Evolutionary conservation across 495 filamentous ascomycete genomes (phyloP), one percentile per base, ranked within the genome.

Genomic region (Aspergillus sclerotiicarbonarius): DNA sequence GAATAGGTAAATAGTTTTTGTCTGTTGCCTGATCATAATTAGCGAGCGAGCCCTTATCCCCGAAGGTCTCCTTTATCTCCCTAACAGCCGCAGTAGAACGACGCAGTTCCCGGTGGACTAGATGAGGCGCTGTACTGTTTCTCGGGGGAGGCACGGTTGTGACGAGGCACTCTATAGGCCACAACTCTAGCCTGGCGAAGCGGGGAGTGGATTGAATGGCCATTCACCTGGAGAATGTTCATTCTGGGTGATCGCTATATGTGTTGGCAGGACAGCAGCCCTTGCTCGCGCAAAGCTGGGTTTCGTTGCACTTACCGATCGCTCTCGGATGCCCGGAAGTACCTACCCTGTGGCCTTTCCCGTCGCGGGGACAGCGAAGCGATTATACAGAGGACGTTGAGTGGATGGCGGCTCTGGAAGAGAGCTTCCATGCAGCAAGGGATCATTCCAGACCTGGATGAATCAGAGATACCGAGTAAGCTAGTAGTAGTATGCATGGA

Each of bases 381-480:
- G 21, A 50, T 29, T 13, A 50, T 15, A 32, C 31, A 31, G 16
- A 29, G 29, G 19, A 21, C 0, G n/a, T 15, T 32, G 19, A 29
- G 25, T 29, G 30, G 49, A 37, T 5, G 25, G 25, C 2, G 25
- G 25, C 25, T 25, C 30, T 52, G 29, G 32, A 41, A 31, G 18
- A 54, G 51, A 33, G 30, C 21, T 54, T 45, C 52, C 12, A 54
- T 46, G 52, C 52, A 46, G 52, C 39, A 54, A 54, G 52, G 52
- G 52, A 32, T 19, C 52, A 45, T 54, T 53, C 47, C 47, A 50
- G 29, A 50, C 31, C 47, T 50, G 6, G 46, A 37, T 37, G 15
- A 41, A n/a, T n/a, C 37, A 47, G n/a, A 8, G 44, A 21, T 50
- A 50, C 47, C 6, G 47, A 31, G 15, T 31, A 29, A 32, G 29